phyloP scores from a whole-genome alignment of 1,284 basidiomycete species.

The Neolentinus lepideus region DNA sequence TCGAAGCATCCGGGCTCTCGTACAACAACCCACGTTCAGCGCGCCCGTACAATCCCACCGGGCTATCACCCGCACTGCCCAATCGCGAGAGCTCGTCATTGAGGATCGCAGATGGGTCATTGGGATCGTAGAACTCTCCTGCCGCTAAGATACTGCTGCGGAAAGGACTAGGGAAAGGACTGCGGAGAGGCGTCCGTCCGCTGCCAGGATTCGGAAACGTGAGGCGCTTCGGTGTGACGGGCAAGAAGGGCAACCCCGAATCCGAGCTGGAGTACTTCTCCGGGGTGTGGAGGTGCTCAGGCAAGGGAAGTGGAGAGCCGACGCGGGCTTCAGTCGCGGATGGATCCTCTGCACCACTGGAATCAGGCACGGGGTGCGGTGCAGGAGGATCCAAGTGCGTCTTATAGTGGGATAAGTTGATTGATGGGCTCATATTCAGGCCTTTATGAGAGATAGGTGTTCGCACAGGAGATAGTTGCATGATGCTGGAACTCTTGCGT shows the following conservation, averaged over 20 bases:
- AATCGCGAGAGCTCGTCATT: conserved; percentile 59
- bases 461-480: conserved; percentile 46
- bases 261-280: conserved; percentile 12
- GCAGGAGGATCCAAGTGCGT: conserved; percentile 55
- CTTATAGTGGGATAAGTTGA: conserved; percentile 59
- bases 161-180: conserved; percentile 13
- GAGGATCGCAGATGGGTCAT: conserved; percentile 54
- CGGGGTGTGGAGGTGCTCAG: conserved; percentile 11
- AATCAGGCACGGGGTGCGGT: conserved; percentile 19
- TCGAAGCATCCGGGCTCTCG: conserved; percentile 45
- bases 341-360: background rate
- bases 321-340: conserved; percentile 17
- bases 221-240: conserved; percentile 52
- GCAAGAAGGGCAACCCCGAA: conserved; percentile 24
- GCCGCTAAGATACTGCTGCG: conserved; percentile 19
- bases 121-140: conserved; percentile 50
- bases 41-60: conserved; percentile 49
- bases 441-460: conserved; percentile 65
- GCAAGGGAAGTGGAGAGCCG: conserved; percentile 26
- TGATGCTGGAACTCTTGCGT: conserved; percentile 9
- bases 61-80: conserved; percentile 42
- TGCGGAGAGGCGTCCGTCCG: conserved; percentile 47
- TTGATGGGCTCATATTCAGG: conserved; percentile 56
- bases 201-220: conserved; percentile 29
- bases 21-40: conserved; percentile 38